Base-by-base conservation (phyloP, 495 filamentous ascomycete species). In the Talaromyces proteolyticus region DNA sequence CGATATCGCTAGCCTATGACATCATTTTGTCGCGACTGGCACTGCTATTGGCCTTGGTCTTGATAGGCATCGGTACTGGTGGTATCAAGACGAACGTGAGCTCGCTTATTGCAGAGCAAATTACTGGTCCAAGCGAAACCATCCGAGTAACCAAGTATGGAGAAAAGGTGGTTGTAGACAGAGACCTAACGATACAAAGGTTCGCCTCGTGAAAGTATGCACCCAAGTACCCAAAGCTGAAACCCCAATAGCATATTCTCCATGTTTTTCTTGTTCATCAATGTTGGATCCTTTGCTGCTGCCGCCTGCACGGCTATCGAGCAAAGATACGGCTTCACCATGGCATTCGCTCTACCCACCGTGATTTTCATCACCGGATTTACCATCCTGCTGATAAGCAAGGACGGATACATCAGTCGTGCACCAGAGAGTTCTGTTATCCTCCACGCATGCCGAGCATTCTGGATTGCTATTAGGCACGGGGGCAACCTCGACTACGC, bases 101-200 rank as follows among this genome's bases (percentile, higher is more conserved):
- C n/a, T 81, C 82, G 2, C 63, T 82, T 62, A 61, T 71, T n/a
- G 64, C 63, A 20, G 67, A 71, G 41, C 53, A 87, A 78, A 36
- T 84, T 39, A 68, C 64, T 38, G 54, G 53, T 53, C 42, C 55
- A 53, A 24, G 68, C 54, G 57, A 58, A 52, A 44, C 59, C 0
- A 60, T 75, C 29, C 56, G 61, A 44, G 75, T 67, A 23, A 61
- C 73, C 41, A 58, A 65, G 42, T 67, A 55, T 40, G 82, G 83
- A 24, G 81, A 87, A 60, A 73, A 79, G 21, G 80, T 88, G 39
- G 78, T 89, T 49, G 65, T 87, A 17, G 84, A 89, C 50, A 85
- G 85, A 1, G 68, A 72, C 16, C 67, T 83, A 17, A 89, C 85
- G 6, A 22, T 42, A 4, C 16, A 18, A 10, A 47, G 29, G 29